Evolutionary conservation across 495 filamentous ascomycete genomes (phyloP).

Genomic region (Penicillium waksmanii): DNA sequence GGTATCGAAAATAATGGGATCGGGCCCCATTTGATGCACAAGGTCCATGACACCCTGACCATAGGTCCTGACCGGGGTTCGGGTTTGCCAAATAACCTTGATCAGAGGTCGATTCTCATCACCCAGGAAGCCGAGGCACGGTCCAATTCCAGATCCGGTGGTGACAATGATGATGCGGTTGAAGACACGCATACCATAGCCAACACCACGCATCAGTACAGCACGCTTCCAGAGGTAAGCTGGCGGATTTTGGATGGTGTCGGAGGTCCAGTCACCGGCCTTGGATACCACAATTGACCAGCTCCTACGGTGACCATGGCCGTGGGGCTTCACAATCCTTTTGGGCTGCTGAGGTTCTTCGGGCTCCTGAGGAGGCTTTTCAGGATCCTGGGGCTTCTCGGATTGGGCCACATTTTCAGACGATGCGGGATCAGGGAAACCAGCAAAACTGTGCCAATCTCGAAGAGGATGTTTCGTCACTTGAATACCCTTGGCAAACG

Average conservation of each 20-base stretch:
- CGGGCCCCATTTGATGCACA: constrained; percentile 49
- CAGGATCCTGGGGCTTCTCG: not conserved
- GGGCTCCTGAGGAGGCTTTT: not conserved
- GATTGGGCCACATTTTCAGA: constrained; percentile 1
- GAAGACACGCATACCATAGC: constrained; percentile 68
- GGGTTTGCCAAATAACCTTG: constrained; percentile 58
- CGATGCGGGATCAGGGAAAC: constrained; percentile 54
- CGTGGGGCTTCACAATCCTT: not conserved
- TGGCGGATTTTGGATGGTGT: constrained; percentile 58
- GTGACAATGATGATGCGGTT: constrained; percentile 65
- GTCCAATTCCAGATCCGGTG: constrained; percentile 77
- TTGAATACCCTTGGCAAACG: constrained; percentile 26
- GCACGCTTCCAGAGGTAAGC: constrained; percentile 39
- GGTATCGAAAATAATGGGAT: constrained; percentile 59
- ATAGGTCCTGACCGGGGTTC: constrained; percentile 52
- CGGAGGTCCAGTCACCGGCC: constrained; percentile 75
- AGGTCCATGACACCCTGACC: constrained; percentile 49
- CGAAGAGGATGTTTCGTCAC: constrained; percentile 54
- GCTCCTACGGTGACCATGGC: constrained; percentile 10
- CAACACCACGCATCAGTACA: constrained; percentile 61
- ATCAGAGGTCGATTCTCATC: constrained; percentile 39
- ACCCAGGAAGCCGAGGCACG: constrained; percentile 39
- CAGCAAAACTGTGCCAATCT: constrained; percentile 76
- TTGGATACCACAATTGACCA: constrained; percentile 59
- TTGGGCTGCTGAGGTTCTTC: not conserved